Percentiles rank a stretch among this genome's conserved stretches.
phyloP scores from a whole-genome alignment of 768 basidiomycete species.

The Tylopilus rubrobrunneus region DNA sequence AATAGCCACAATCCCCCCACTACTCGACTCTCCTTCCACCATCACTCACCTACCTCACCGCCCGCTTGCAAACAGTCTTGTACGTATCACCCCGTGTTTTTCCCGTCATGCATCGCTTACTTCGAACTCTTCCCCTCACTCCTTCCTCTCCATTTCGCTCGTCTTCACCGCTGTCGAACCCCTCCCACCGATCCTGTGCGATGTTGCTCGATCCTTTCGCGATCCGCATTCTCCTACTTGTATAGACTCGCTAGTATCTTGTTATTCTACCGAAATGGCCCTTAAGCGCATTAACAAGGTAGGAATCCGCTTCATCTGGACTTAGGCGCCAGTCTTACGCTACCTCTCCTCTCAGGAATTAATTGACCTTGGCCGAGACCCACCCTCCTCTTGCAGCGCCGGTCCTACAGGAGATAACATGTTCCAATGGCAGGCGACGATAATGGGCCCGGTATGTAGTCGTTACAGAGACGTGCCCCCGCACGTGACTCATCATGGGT shows the following conservation, averaged over 20 bases:
- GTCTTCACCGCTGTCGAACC: background rate
- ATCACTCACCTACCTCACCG: slow-evolving; percentile 11
- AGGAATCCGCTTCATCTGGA: slow-evolving; percentile 9
- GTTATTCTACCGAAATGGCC: slow-evolving; percentile 57
- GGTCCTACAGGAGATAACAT: slow-evolving; percentile 97
- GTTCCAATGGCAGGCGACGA: slow-evolving; percentile 99
- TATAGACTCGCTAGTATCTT: slow-evolving; percentile 16
- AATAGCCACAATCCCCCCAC: slow-evolving; percentile 28
- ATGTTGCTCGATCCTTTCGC: slow-evolving; percentile 33
- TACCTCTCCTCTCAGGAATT: slow-evolving; percentile 66
- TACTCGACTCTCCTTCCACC: slow-evolving; percentile 26
- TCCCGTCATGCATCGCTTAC: background rate
- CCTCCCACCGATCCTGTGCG: slow-evolving; percentile 34
- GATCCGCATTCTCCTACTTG: slow-evolving; percentile 13
- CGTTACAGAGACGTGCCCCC: background rate
- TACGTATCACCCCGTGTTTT: slow-evolving; percentile 4
- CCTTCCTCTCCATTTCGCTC: background rate
- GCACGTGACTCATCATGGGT: slow-evolving; percentile 24
- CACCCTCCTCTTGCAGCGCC: slow-evolving; percentile 98
- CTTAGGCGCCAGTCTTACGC: slow-evolving; percentile 11
- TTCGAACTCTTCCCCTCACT: background rate
- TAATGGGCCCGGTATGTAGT: slow-evolving; percentile 92
- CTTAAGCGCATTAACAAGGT: slow-evolving; percentile 99
- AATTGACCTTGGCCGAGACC: slow-evolving; percentile 98
- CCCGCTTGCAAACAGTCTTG: background rate